Evolutionary conservation across 106 monocot genomes (phyloP), one percentile per base, ranked within the genome.

Genomic region (Phalaenopsis aphrodite): DNA sequence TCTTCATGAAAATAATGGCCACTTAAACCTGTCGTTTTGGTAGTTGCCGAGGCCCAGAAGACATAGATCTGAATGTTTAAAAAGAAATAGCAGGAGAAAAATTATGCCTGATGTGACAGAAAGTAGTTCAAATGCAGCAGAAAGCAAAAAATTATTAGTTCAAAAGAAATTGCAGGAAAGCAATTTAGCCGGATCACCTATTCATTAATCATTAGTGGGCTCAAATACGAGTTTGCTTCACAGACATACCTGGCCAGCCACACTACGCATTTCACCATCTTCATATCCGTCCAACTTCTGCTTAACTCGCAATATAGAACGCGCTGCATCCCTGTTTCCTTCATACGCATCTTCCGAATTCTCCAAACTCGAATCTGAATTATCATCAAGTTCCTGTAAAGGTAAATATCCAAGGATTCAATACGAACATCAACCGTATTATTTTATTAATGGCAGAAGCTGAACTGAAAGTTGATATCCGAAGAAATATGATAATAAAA

Each of bases 261-360:
- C 88, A 55, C 94, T 98, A 87, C 92, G 86, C 85, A 94, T 89
- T 83, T 98, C 94, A 84, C 94, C 94, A 36, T 91, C 92, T 88
- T 98, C 98, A 77, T 92, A 98, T 41, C 98, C 98, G 79, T 98
- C 98, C 45, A 98, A 81, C 81, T 98, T 98, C 42, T 98, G 92
- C 79, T 98, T 98, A 36, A 98, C 89, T 76, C 98, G 83, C 65
- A 98, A 78, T 14, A 85, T 86, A n/a, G 98, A 94, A 77, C 98
- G 92, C 64, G 94, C 89, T 78, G 94, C 98, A 89, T 98, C 98
- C 81, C 92, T 98, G 82, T 98, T 98, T 68, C 98, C 98, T 79
- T 98, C 94, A 66, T 77, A 94, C 61, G 81, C 85, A 66, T 98
- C 94, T 86, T 98, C 86, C 56, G 94, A 94, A 72, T 83, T 84